Evolutionary conservation across 805 yeast species (phyloP).

Genomic region (Candida sakaeoensis): DNA sequence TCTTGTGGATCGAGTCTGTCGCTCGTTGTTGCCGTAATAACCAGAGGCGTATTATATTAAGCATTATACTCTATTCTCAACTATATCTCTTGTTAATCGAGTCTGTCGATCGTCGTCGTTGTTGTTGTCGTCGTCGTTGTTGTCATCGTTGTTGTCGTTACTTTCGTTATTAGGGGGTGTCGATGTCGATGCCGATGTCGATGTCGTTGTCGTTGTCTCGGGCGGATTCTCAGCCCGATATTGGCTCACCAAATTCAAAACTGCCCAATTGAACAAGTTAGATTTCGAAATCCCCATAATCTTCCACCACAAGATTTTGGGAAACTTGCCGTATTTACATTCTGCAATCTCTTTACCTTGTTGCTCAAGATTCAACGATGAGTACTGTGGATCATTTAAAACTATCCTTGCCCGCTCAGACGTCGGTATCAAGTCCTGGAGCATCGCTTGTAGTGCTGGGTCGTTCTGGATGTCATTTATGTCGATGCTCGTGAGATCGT

Average conservation of each 20-base stretch:
- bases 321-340: slow-evolving; percentile 27
- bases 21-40: no score
- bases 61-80: slow-evolving; percentile 10
- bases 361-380: slow-evolving; percentile 40
- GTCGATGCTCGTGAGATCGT: slow-evolving; percentile 17
- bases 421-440: slow-evolving; percentile 38
- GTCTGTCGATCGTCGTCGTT: slow-evolving; percentile 6
- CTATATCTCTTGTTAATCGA: slow-evolving; percentile 6
- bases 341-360: slow-evolving; percentile 40
- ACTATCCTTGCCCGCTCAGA: slow-evolving; percentile 42
- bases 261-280: slow-evolving; percentile 52
- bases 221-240: slow-evolving; percentile 12
- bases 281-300: slow-evolving; percentile 50
- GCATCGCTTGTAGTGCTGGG: slow-evolving; percentile 33
- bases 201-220: slow-evolving; percentile 3
- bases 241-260: slow-evolving; percentile 19
- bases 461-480: slow-evolving; percentile 34
- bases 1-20: no score
- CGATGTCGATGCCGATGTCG: not conserved
- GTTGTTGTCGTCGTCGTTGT: slow-evolving; percentile 1
- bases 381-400: slow-evolving; percentile 27
- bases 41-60: not conserved
- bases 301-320: slow-evolving; percentile 46
- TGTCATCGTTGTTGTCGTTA: not conserved
- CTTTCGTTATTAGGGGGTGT: not conserved